Conservation (phyloP, 768 basidiomycete species). For the Thelephora aurantiotincta region DNA sequence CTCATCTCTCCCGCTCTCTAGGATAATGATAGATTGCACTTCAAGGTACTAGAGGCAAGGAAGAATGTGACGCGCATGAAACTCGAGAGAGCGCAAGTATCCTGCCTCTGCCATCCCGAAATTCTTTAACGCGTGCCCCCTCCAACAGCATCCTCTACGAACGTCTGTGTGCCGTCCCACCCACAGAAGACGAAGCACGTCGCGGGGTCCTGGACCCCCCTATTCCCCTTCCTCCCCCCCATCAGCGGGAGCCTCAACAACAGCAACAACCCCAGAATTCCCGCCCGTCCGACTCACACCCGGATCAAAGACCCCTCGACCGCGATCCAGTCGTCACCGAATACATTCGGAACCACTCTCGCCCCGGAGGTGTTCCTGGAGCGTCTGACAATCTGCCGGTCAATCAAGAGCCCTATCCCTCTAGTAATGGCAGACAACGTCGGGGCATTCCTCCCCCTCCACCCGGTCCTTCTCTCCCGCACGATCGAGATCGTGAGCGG, state of each 20-base stretch:
- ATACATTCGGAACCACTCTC: slow-evolving; percentile 34
- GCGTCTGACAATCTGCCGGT: slow-evolving; percentile 34
- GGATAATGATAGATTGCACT: slow-evolving; percentile 84
- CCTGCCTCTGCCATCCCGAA: slow-evolving; percentile 1
- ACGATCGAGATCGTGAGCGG: slow-evolving; percentile 13
- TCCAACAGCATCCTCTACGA: slow-evolving; percentile 58
- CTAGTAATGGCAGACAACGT: slow-evolving; percentile 8
- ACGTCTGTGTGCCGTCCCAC: slow-evolving; percentile 48
- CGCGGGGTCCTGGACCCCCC: slow-evolving; percentile 13
- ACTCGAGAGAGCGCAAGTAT: slow-evolving; percentile 73
- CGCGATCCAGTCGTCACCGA: slow-evolving; percentile 36
- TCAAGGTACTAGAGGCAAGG: slow-evolving; percentile 68
- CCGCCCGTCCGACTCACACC: not conserved
- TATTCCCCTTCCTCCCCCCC: slow-evolving; percentile 13
- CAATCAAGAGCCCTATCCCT: slow-evolving; percentile 6
- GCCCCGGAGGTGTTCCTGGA: slow-evolving; percentile 34
- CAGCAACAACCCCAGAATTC: not conserved
- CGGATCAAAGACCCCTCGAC: slow-evolving; percentile 15
- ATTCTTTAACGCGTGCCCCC: slow-evolving; percentile 10
- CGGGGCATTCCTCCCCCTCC: slow-evolving; percentile 14
- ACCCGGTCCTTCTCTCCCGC: slow-evolving; percentile 12
- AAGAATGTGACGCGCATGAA: slow-evolving; percentile 78
- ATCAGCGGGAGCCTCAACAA: slow-evolving; percentile 7
- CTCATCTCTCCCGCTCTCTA: slow-evolving; percentile 19
- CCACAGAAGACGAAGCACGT: slow-evolving; percentile 29